Conservation (phyloP, 1,139 yeast genomes). For the Komagataea norvegica region DNA sequence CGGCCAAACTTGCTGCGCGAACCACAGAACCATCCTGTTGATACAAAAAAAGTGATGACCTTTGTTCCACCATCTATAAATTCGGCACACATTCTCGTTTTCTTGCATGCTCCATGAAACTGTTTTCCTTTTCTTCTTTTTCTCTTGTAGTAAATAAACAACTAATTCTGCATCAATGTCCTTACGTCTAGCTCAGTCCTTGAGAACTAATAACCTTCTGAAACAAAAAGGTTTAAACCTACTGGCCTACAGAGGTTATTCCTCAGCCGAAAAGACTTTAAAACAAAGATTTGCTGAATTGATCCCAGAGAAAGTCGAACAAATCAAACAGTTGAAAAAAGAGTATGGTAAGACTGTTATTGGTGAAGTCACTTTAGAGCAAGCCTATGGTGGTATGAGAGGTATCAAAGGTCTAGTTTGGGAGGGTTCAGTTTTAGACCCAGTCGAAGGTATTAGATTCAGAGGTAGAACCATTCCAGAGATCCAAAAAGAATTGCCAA, state of each 20-base stretch:
- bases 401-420: conserved; percentile 97
- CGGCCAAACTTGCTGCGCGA: not conserved
- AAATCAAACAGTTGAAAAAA: conserved; percentile 83
- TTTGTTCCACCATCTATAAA: conserved; percentile 1
- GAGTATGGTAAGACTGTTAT: conserved; percentile 86
- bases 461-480: conserved; percentile 98
- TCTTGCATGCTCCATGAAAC: not conserved
- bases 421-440: conserved; percentile 99
- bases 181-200: conserved; percentile 25
- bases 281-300: conserved; percentile 92
- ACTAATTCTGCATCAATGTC: conserved; percentile 22
- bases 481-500: conserved; percentile 87
- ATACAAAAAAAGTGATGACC: conserved; percentile 6
- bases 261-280: conserved; percentile 49
- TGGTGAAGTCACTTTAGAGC: conserved; percentile 91
- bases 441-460: conserved; percentile 97
- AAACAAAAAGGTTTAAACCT: conserved; percentile 17
- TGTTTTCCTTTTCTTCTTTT: not conserved
- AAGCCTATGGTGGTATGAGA: conserved; percentile 99
- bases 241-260: conserved; percentile 28
- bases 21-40: not conserved
- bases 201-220: conserved; percentile 19
- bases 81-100: conserved; percentile 1
- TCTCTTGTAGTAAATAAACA: not conserved
- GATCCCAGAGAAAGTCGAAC: conserved; percentile 88